Base-by-base conservation (phyloP, 306 rosid species). In the Cicer chorassanicum region DNA sequence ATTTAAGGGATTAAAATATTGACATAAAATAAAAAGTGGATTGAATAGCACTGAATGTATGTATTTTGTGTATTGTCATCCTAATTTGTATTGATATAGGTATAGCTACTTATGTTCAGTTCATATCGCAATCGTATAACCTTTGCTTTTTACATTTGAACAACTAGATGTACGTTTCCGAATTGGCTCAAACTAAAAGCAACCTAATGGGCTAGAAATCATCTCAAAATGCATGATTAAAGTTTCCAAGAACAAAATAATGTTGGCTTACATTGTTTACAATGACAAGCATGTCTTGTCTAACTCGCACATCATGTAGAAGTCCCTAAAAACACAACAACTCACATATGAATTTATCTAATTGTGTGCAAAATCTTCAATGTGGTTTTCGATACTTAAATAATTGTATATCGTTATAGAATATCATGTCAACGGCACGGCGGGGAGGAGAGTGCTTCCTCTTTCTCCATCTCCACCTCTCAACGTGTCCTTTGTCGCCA, bases 81-180 rank as follows among this genome's bases (percentile, higher is more conserved):
- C 57, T 67, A 46, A 67, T 67, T 67, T 45, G 57, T 68, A 29
- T 48, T 68, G 29, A 68, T 48, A 68, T 46, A 68, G 73, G 8
- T 48, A 4, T 16, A 29, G 34, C 13, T 44, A 66, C 39, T 63
- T 64, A 11, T 12, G 1, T 68, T 68, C 8, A 38, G 34, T 29
- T 29, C 34, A 29, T 29, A 29, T 29, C 34, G 34, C 2, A 29
- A 29, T 29, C 29, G 4, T 44, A 46, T 66, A 54, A 54, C 11
- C 38, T 56, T 8, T 18, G 10, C 14, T 21, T 56, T 56, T 56
- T 41, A 41, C 44, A 41, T 6, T 41, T 41, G 44, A 41, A 6
- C 44, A 9, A 2, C 39, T 10, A 4, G 1, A 9, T 18, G 21
- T 56, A 15, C 18, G 34, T 29, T 29, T 29, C 4, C 34, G 34